Base-by-base conservation (phyloP, 192 early-diverging fungal genomes). In the Coemansia sp. region DNA sequence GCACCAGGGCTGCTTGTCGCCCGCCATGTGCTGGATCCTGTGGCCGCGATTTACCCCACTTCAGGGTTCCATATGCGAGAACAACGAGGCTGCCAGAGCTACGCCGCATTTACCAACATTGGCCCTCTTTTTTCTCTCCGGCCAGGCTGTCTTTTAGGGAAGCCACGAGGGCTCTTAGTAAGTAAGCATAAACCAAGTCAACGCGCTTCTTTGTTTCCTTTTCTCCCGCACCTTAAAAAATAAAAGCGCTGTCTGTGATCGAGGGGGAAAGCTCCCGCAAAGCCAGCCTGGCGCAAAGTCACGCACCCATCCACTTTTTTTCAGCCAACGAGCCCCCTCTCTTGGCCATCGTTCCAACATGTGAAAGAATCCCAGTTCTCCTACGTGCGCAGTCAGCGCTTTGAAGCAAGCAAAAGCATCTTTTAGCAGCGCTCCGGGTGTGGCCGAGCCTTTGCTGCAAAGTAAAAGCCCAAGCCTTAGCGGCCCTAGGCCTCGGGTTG, bases 321-420 rank as follows among this genome's bases (percentile, higher is more conserved):
- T 6, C 13, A 14, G n/a, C n/a, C 8, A 18, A 4, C n/a, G 18
- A 45, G 6, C 13, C 25, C 4, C 25, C 25, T 13, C 47, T 50
- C 25, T 26, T 25, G 25, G 25, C 10, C 23, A 11, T 52, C 25
- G 26, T 52, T 25, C 13, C 26, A 55, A 55, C 52, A 55, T 55
- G 52, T 55, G 52, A 55, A 55, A 55, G 52, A 31, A 55, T 26
- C 52, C 26, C 31, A 16, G 23, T 50, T 50, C 23, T 50, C 48
- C 16, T 33, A 6, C 6, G 23, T 28, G 52, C 16, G 28, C 52
- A 55, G 26, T 55, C 52, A 25, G 11, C 14, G 52, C 48, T 50
- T 50, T 50, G 8, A 50, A 26, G 6, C 38, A 10, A 26, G 13
- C 48, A 18, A 50, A 26, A 23, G 5, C 23, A 31, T 52, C 26